Evolutionary conservation across 768 basidiomycete genomes (phyloP).

Genomic region (Tricholoma sp.): DNA sequence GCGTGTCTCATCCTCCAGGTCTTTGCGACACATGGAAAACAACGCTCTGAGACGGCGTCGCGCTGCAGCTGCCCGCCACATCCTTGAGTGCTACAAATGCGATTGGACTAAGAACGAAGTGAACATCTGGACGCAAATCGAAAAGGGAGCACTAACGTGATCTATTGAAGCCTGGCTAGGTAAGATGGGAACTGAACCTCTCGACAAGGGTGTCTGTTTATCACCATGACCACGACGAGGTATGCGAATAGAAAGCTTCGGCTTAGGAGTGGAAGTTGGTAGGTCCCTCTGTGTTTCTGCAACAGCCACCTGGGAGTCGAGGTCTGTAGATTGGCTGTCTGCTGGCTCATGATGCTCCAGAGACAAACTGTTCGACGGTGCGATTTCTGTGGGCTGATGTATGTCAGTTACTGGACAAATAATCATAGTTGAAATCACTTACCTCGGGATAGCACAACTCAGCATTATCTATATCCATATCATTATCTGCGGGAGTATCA

Average conservation of each 20-base stretch:
- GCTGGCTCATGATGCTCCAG: background rate
- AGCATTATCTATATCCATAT: conserved; percentile 6
- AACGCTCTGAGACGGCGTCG: conserved; percentile 8
- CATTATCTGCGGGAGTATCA: background rate
- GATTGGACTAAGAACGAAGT: background rate
- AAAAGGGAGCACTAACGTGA: background rate
- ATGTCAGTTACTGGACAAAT: background rate
- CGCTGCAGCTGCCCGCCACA: conserved; percentile 7
- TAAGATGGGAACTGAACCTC: background rate
- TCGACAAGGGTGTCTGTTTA: background rate
- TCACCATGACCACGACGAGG: background rate
- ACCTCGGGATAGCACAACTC: conserved; percentile 16
- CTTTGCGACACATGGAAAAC: conserved; percentile 11
- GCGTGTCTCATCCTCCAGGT: conserved; percentile 12
- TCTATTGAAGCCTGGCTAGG: background rate
- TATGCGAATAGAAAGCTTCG: background rate
- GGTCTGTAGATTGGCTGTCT: background rate
- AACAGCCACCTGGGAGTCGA: background rate
- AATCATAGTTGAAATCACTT: background rate
- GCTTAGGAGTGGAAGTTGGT: background rate
- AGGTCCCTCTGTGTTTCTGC: background rate
- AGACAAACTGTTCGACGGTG: background rate
- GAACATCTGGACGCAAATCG: background rate
- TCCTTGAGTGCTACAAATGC: conserved; percentile 8
- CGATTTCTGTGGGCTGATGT: conserved; percentile 1